phyloP scores from a whole-genome alignment of 805 yeast species.

The Candida railenensis region DNA sequence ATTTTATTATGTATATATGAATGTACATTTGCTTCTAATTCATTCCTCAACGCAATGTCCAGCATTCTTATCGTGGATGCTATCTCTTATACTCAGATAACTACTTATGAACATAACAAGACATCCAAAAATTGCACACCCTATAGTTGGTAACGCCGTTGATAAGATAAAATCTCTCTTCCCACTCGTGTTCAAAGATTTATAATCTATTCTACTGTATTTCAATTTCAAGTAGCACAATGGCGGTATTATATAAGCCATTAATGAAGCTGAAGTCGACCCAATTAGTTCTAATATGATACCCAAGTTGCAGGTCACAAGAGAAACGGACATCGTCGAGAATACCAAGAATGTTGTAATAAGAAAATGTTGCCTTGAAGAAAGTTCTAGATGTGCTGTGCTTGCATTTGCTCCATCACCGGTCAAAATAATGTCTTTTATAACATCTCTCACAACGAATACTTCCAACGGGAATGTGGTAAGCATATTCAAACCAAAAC shows the following conservation, averaged over 20 bases:
- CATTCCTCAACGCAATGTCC: slow-evolving; percentile 49
- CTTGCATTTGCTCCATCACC: slow-evolving; percentile 18
- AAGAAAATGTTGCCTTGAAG: slow-evolving; percentile 52
- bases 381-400: slow-evolving; percentile 39
- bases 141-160: slow-evolving; percentile 56
- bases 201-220: slow-evolving; percentile 36
- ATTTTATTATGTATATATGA: not conserved
- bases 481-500: slow-evolving; percentile 90
- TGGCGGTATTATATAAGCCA: slow-evolving; percentile 93
- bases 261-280: slow-evolving; percentile 85
- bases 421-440: slow-evolving; percentile 54
- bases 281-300: slow-evolving; percentile 88
- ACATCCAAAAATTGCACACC: slow-evolving; percentile 70
- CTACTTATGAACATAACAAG: slow-evolving; percentile 81
- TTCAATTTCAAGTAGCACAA: slow-evolving; percentile 73
- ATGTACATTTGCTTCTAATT: not conserved
- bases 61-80: slow-evolving; percentile 35
- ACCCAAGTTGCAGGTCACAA: slow-evolving; percentile 85
- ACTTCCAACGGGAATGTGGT: slow-evolving; percentile 90
- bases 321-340: slow-evolving; percentile 70
- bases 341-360: slow-evolving; percentile 67
- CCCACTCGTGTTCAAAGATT: slow-evolving; percentile 14
- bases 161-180: slow-evolving; percentile 25
- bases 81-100: slow-evolving; percentile 59
- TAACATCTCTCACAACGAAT: slow-evolving; percentile 85